A percentile compares a stretch with the other conserved stretches of the same genome.
phyloP scores from a whole-genome alignment of 192 early-diverging fungal species.

The Tieghemiomyces parasiticus region DNA sequence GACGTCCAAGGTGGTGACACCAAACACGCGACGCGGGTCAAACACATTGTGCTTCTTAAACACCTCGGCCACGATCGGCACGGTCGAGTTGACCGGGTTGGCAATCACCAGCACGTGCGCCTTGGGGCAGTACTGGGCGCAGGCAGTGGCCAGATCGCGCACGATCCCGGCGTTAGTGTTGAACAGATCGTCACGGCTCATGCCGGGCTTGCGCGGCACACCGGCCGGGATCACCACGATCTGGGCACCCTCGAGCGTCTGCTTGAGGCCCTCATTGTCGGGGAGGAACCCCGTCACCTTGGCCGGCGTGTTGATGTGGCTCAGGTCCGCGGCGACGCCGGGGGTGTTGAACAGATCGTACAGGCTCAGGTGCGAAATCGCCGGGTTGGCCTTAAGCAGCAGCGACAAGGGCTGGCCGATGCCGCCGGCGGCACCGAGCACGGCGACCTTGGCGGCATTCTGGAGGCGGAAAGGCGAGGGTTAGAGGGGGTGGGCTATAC shows the following conservation, averaged over 20 bases:
- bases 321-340: slow-evolving; percentile 92
- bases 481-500: not conserved
- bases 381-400: slow-evolving; percentile 79
- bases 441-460: slow-evolving; percentile 37
- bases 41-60: slow-evolving; percentile 78
- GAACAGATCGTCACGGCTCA: slow-evolving; percentile 98
- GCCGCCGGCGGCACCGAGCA: slow-evolving; percentile 76
- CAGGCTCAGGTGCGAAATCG: slow-evolving; percentile 71
- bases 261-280: slow-evolving; percentile 58
- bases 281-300: slow-evolving; percentile 54
- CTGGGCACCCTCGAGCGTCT: slow-evolving; percentile 53
- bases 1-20: slow-evolving; percentile 94
- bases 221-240: slow-evolving; percentile 94
- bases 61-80: slow-evolving; percentile 84
- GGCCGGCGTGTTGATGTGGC: slow-evolving; percentile 78
- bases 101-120: slow-evolving; percentile 80
- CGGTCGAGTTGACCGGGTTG: slow-evolving; percentile 95
- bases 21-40: slow-evolving; percentile 68
- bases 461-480: not conserved
- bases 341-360: slow-evolving; percentile 95
- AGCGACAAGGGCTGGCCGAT: slow-evolving; percentile 97
- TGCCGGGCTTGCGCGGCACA: slow-evolving; percentile 96
- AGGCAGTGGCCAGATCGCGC: slow-evolving; percentile 59
- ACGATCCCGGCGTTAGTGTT: slow-evolving; percentile 93
- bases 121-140: slow-evolving; percentile 66